Conservation (phyloP, 73 alveolate genomes). For the Durusdinium trenchii region DNA sequence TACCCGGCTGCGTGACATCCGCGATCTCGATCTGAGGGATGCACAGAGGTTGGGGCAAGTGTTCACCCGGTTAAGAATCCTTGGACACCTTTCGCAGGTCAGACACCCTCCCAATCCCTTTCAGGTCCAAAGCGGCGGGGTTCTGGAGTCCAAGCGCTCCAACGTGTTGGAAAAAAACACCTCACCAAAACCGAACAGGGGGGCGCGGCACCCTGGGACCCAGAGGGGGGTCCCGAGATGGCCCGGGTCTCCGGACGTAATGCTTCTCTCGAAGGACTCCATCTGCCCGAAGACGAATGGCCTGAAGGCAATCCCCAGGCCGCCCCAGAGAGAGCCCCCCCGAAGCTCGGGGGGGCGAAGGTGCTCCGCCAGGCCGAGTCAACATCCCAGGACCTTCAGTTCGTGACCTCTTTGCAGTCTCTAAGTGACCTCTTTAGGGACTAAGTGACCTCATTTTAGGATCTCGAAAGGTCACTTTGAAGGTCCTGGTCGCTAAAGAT, state of each 20-base stretch:
- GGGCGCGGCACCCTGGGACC: neutral
- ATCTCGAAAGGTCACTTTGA: neutral
- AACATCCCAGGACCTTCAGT: too few species aligned
- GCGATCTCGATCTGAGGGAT: conserved; percentile 52
- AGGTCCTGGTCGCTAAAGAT: neutral
- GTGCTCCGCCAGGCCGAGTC: too few species aligned
- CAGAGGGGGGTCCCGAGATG: neutral
- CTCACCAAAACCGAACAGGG: neutral
- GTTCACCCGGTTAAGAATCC: too few species aligned
- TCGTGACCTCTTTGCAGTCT: too few species aligned
- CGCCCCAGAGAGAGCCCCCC: too few species aligned
- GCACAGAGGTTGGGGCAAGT: neutral
- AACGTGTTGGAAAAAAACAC: too few species aligned
- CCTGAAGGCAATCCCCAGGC: neutral
- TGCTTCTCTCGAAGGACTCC: conserved; percentile 73
- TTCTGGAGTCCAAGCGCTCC: too few species aligned
- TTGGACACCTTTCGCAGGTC: too few species aligned
- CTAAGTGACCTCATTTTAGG: neutral
- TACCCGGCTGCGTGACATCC: conserved; percentile 39
- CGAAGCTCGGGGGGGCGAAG: too few species aligned
- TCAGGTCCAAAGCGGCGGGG: too few species aligned
- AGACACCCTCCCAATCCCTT: too few species aligned
- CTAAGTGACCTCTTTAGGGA: too few species aligned
- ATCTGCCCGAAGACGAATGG: conserved; percentile 13
- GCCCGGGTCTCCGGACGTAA: neutral